phyloP scores from a whole-genome alignment of 352 stramenopile genomes.

The Phytophthora aleatoria region DNA sequence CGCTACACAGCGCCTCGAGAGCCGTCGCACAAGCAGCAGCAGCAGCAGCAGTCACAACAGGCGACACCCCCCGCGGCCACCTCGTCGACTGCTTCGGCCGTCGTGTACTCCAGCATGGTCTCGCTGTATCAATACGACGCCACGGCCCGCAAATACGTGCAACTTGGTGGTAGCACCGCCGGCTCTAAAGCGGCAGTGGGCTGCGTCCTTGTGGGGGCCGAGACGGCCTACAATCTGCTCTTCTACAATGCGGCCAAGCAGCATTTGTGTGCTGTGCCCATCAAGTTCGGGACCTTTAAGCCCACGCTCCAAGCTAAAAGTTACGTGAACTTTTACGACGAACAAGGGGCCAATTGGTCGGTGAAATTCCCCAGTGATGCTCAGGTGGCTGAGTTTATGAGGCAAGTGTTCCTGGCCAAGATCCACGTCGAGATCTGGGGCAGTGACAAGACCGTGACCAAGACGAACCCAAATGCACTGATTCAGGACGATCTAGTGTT shows the following conservation, averaged over 20 bases:
- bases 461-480: conserved; percentile 47
- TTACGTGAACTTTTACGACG: conserved; percentile 89
- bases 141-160: conserved; percentile 58
- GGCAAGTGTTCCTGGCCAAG: conserved; percentile 71
- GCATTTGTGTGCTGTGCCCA: conserved; percentile 59
- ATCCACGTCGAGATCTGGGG: conserved; percentile 86
- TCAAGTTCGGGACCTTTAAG: conserved; percentile 61
- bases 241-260: conserved; percentile 80
- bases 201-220: conserved; percentile 73
- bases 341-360: conserved; percentile 71
- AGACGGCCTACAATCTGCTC: conserved; percentile 70
- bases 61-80: conserved; percentile 21
- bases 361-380: conserved; percentile 72
- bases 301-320: conserved; percentile 74
- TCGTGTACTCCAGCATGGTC: conserved; percentile 74
- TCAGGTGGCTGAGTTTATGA: conserved; percentile 70
- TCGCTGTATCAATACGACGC: conserved; percentile 80
- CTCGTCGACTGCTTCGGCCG: conserved; percentile 33
- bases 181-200: conserved; percentile 48
- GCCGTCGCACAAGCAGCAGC: conserved; percentile 42
- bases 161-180: conserved; percentile 45
- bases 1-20: conserved; percentile 73
- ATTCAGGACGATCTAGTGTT: conserved; percentile 59
- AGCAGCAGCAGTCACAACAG: conserved; percentile 19
- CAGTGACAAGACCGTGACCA: conserved; percentile 57